Percentiles rank a stretch among this genome's conserved stretches.
phyloP scores from a whole-genome alignment of 2,329 filamentous ascomycete species.

The Sporothrix inflata region DNA sequence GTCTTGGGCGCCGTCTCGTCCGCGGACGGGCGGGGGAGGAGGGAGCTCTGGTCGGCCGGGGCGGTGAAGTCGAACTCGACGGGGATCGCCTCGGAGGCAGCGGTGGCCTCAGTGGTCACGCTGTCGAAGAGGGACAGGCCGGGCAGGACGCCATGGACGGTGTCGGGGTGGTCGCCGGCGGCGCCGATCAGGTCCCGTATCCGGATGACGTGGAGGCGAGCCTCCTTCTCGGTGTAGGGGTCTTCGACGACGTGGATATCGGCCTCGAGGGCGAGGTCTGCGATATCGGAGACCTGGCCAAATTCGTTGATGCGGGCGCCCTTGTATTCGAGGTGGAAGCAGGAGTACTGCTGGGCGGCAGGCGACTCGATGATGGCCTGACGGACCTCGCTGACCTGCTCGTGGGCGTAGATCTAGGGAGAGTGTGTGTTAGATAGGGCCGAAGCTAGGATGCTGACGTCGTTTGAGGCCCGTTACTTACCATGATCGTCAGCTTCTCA shows the following conservation, averaged over 20 bases:
- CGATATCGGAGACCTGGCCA: slow-evolving; percentile 85
- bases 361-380: slow-evolving; percentile 95
- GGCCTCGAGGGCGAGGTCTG: slow-evolving; percentile 74
- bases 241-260: slow-evolving; percentile 86
- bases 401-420: slow-evolving; percentile 81
- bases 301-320: slow-evolving; percentile 94
- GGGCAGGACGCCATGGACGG: slow-evolving; percentile 80
- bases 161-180: slow-evolving; percentile 84
- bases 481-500: slow-evolving; percentile 82
- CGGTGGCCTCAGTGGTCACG: slow-evolving; percentile 56
- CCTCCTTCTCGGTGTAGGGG: slow-evolving; percentile 98
- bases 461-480: slow-evolving; percentile 45
- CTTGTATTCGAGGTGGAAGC: slow-evolving; percentile 94
- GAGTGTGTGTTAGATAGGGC: slow-evolving; percentile 13
- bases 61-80: slow-evolving; percentile 76
- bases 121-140: slow-evolving; percentile 87
- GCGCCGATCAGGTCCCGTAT: slow-evolving; percentile 92
- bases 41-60: slow-evolving; percentile 66
- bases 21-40: slow-evolving; percentile 70
- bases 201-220: slow-evolving; percentile 88
- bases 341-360: slow-evolving; percentile 93
- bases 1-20: slow-evolving; percentile 73
- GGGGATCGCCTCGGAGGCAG: slow-evolving; percentile 44
- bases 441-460: neutral
- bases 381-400: slow-evolving; percentile 95